Base-by-base conservation (phyloP, 192 early-diverging fungal species). In the Gryganskiella cystojenkinii region DNA sequence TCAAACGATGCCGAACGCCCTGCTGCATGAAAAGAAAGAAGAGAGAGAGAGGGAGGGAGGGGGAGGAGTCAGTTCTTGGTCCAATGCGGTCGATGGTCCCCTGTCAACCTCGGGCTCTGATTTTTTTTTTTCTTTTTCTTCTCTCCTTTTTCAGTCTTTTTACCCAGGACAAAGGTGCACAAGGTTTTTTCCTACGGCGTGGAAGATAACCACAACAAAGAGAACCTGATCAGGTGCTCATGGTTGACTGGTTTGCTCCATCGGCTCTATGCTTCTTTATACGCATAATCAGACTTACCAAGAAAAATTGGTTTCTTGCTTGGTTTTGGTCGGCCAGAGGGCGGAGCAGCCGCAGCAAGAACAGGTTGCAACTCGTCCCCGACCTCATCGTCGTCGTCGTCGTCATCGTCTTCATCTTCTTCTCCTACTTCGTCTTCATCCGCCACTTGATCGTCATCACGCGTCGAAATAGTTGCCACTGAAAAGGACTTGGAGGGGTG, bases 361-460 rank as follows among this genome's bases (percentile, higher is more conserved):
- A 71, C 61, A 15, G 70, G 61, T 11, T 56, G 70, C 1, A 45
- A 42, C 45, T 71, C 70, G 47, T 58, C 65, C 0, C 51, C 42
- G 0, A 28, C 60, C 15, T 64, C 66, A 24, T 69, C 66, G 1
- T 64, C 66, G 0, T 69, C 56, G 0, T 78, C 74, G 0, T 78
- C 66, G 2, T 64, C 62, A 25, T 66, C 56, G 0, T 78, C 55
- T 2, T 44, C 57, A 15, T 69, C 40, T 4, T 62, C 59, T 7
- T 59, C 60, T 0, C 58, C 63, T 5, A 52, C 13, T 40, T 62
- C 59, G 33, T 49, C 55, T 14, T 50, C 37, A 24, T 53, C 35
- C n/a, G n/a, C n/a, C n/a, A n/a, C n/a, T n/a, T n/a, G n/a, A 8
- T 49, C 49, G 4, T 35, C 57, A n/a, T 61, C 25, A 35, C 22